Evolutionary conservation across 768 basidiomycete genomes (phyloP).

Genomic region (Gautieria morchelliformis): DNA sequence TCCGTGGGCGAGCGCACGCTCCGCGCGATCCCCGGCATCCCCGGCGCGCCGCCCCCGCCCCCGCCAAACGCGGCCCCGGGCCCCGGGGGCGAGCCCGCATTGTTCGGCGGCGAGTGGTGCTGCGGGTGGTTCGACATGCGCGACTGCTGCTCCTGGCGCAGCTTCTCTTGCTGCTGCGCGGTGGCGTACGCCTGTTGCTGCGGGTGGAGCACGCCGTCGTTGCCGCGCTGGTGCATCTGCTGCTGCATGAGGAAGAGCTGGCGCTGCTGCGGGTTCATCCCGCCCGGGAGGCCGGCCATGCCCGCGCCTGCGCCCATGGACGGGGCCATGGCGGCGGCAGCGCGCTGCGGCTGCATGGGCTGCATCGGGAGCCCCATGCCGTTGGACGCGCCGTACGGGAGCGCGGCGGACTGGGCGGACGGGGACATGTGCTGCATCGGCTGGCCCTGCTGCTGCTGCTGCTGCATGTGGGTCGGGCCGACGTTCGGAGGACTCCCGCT

Average conservation of each 20-base stretch:
- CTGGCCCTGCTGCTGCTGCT: background rate
- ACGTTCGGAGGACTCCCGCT: conserved; percentile 7
- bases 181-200: conserved; percentile 14
- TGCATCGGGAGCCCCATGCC: background rate
- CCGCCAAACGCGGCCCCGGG: conserved; percentile 28
- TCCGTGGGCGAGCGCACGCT: conserved; percentile 72
- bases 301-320: conserved; percentile 9
- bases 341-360: background rate
- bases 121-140: conserved; percentile 18
- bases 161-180: conserved; percentile 14
- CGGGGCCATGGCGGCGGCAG: background rate
- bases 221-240: conserved; percentile 14
- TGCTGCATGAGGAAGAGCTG: conserved; percentile 35
- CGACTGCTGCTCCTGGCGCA: conserved; percentile 27
- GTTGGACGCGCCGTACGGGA: background rate
- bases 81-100: conserved; percentile 28
- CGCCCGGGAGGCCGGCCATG: conserved; percentile 12
- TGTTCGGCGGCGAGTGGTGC: conserved; percentile 32
- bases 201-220: background rate
- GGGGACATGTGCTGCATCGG: background rate
- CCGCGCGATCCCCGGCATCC: conserved; percentile 20
- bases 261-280: conserved; percentile 33
- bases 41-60: background rate
- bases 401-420: background rate
- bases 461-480: background rate